Percentiles rank a stretch among this genome's conserved stretches.
These are phyloP conservation scores for Paracoccidioides lutzii DNA, from an alignment of 2,329 filamentous ascomycete species.

Conservation along the genomic window DNA sequence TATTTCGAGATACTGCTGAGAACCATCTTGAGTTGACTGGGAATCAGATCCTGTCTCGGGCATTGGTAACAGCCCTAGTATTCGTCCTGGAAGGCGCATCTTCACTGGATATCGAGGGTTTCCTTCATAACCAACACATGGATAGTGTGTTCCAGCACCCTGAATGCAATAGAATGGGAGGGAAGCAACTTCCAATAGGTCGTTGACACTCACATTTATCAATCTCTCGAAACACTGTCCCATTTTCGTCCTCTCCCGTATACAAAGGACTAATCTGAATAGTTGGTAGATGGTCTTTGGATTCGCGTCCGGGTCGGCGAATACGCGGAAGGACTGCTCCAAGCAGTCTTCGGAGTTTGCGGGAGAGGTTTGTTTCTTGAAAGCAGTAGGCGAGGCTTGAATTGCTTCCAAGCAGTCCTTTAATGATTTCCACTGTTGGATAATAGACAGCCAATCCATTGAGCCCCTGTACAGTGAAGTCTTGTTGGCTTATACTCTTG, in stretches of 20 bases:
- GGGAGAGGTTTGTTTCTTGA: slow-evolving; percentile 56
- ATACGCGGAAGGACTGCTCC: slow-evolving; percentile 50
- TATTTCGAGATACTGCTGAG: slow-evolving; percentile 19
- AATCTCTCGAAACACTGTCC: background rate
- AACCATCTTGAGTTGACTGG: background rate
- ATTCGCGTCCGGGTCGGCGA: slow-evolving; percentile 24
- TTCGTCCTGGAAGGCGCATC: slow-evolving; percentile 14
- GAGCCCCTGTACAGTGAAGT: background rate
- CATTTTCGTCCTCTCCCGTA: slow-evolving; percentile 11
- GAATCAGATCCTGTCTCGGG: background rate
- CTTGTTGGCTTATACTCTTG: background rate
- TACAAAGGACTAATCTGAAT: slow-evolving; percentile 17
- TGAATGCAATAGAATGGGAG: slow-evolving; percentile 36
- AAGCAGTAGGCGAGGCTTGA: slow-evolving; percentile 42
- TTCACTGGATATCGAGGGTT: slow-evolving; percentile 22
- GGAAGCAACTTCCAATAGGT: slow-evolving; percentile 11
- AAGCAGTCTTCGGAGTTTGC: slow-evolving; percentile 55
- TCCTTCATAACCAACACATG: slow-evolving; percentile 25
- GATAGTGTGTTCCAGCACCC: slow-evolving; percentile 55
- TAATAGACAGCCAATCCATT: background rate
- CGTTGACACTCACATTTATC: background rate
- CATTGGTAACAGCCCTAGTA: slow-evolving; percentile 13
- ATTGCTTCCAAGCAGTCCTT: background rate
- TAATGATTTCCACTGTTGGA: background rate
- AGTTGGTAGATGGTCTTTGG: slow-evolving; percentile 12